Percentiles rank a stretch among this genome's conserved stretches.
These are phyloP conservation scores for Pleurozium schreberi DNA, from an alignment of 225 moss, liverwort and hornwort species.

Conservation along the genomic window DNA sequence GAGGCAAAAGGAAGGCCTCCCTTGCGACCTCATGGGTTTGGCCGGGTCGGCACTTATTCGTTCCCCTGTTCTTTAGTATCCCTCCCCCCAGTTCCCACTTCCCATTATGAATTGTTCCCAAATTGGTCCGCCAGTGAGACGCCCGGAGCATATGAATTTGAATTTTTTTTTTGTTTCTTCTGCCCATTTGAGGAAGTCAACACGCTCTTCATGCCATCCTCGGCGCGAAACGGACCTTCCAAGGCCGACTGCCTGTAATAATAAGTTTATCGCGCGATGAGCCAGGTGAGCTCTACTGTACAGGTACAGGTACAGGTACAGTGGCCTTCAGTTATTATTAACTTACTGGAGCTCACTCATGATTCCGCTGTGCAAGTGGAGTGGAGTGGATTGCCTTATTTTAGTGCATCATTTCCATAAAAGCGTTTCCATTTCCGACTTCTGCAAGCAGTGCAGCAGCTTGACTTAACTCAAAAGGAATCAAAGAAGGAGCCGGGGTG, in stretches of 20 bases:
- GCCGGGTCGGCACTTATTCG: neutral
- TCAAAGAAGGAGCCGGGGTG: neutral
- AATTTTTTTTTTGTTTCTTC: neutral
- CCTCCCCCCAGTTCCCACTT: no score
- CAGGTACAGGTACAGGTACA: neutral
- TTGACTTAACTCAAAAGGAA: neutral
- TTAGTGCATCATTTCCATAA: neutral
- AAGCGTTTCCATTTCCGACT: neutral
- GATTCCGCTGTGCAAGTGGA: neutral
- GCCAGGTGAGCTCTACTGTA: neutral
- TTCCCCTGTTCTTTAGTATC: neutral
- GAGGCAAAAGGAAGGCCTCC: no score
- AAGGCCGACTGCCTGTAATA: neutral
- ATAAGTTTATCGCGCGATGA: no score
- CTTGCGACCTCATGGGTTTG: no score
- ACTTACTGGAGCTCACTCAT: neutral
- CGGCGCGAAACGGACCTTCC: neutral
- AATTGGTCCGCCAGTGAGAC: neutral
- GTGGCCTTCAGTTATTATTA: neutral
- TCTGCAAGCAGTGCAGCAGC: no score
- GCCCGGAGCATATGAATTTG: neutral
- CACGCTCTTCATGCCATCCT: neutral
- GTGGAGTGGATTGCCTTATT: no score
- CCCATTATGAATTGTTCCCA: neutral
- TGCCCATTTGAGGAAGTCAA: neutral